phyloP scores from a whole-genome alignment of 352 stramenopile species.

The Pythium rishiriense region DNA sequence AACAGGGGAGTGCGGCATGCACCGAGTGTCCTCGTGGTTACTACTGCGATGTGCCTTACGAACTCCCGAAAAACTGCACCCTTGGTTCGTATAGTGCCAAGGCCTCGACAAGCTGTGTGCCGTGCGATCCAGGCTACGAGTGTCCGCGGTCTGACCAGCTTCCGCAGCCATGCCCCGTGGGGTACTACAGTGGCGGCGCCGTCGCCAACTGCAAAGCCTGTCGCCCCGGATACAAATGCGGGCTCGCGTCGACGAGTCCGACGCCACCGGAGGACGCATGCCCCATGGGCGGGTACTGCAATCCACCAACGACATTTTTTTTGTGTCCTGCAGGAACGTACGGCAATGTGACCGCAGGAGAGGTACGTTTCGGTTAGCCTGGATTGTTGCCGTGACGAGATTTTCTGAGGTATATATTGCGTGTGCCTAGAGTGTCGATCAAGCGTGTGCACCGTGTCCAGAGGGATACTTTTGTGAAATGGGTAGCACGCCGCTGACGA shows the following conservation, averaged over 20 bases:
- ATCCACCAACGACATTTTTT: constrained; percentile 82
- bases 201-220: constrained; percentile 68
- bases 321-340: constrained; percentile 86
- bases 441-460: constrained; percentile 73
- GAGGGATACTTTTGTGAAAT: constrained; percentile 82
- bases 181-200: constrained; percentile 83
- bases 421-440: constrained; percentile 61
- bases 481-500: constrained; percentile 63
- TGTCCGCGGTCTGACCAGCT: constrained; percentile 72
- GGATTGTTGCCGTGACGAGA: background rate
- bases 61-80: constrained; percentile 69
- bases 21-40: constrained; percentile 80
- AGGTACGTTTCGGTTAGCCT: constrained; percentile 34
- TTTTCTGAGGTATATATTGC: background rate
- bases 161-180: constrained; percentile 81
- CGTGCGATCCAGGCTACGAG: constrained; percentile 82
- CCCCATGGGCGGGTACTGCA: constrained; percentile 88
- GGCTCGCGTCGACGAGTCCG: constrained; percentile 71
- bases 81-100: constrained; percentile 81
- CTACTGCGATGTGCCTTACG: constrained; percentile 66
- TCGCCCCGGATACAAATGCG: constrained; percentile 76
- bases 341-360: constrained; percentile 77
- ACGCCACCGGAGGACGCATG: constrained; percentile 87
- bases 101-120: constrained; percentile 60
- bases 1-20: constrained; percentile 52